Conservation (phyloP, 2,329 filamentous ascomycete genomes). For the Arthrobotrys conoides region DNA sequence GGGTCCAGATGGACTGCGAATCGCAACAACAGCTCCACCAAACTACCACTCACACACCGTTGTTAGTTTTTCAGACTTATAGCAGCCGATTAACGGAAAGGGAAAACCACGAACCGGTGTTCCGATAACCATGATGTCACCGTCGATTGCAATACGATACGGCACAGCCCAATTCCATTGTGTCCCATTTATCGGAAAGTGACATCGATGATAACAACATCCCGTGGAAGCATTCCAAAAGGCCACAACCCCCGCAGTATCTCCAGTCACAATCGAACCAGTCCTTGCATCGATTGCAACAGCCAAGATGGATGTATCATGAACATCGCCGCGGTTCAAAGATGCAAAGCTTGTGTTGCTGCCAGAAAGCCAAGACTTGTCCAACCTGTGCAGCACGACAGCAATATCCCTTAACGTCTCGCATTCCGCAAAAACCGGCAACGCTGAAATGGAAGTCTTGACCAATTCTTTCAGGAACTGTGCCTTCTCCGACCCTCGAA, state of each 20-base stretch:
- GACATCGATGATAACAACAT: slow-evolving; percentile 12
- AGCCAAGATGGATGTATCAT: slow-evolving; percentile 25
- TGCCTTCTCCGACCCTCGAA: slow-evolving; percentile 23
- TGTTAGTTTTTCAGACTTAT: neutral
- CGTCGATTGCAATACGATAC: slow-evolving; percentile 42
- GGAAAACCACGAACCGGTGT: slow-evolving; percentile 20
- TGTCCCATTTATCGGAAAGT: slow-evolving; percentile 12
- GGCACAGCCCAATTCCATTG: slow-evolving; percentile 25
- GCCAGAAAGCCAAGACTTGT: slow-evolving; percentile 58
- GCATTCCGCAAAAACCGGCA: slow-evolving; percentile 58
- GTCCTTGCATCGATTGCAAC: slow-evolving; percentile 46
- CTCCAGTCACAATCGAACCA: slow-evolving; percentile 49
- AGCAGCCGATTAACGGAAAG: neutral
- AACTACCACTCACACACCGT: slow-evolving; percentile 12
- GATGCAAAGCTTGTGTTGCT: slow-evolving; percentile 51
- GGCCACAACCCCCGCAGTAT: slow-evolving; percentile 36
- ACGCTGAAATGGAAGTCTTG: slow-evolving; percentile 52
- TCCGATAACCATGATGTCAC: slow-evolving; percentile 49
- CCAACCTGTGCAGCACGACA: slow-evolving; percentile 46
- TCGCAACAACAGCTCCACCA: slow-evolving; percentile 31
- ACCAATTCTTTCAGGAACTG: slow-evolving; percentile 42
- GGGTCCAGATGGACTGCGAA: slow-evolving; percentile 5
- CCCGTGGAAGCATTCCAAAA: slow-evolving; percentile 47
- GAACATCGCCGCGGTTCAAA: slow-evolving; percentile 39
- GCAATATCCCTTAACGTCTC: slow-evolving; percentile 58